Conservation (phyloP, 345 rosid genomes). For the Gossypium turneri region DNA sequence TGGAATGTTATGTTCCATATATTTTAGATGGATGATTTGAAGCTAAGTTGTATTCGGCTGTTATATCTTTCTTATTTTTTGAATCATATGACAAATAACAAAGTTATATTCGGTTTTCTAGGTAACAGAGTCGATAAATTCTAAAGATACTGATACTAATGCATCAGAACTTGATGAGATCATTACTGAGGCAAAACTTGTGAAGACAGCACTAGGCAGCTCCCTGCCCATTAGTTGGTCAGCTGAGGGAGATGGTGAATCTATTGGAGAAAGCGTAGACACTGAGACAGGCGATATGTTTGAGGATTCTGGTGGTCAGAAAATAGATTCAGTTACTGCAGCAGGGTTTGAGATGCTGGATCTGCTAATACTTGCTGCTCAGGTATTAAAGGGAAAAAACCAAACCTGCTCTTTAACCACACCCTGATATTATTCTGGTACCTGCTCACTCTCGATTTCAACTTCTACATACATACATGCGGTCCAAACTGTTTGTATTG, state of each 20-base stretch:
- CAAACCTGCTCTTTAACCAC: background rate
- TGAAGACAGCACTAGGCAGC: conserved; percentile 90
- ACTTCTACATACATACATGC: background rate
- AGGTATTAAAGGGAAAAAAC: conserved; percentile 40
- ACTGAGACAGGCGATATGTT: conserved; percentile 9
- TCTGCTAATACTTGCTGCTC: conserved; percentile 76
- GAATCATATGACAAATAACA: background rate
- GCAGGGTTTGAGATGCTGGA: conserved; percentile 99
- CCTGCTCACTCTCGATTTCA: background rate
- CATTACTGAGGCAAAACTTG: conserved; percentile 62
- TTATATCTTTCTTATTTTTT: conserved; percentile 1
- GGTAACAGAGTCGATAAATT: conserved; percentile 50
- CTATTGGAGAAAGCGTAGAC: conserved; percentile 27
- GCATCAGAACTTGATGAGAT: conserved; percentile 47
- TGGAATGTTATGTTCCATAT: background rate
- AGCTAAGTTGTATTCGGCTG: background rate
- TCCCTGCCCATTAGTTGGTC: conserved; percentile 91
- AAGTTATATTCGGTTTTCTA: conserved; percentile 24
- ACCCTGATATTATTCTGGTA: background rate
- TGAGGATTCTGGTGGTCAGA: conserved; percentile 41
- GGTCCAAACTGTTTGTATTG: background rate
- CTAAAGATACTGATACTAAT: conserved; percentile 30
- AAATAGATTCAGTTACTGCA: conserved; percentile 68
- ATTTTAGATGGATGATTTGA: background rate
- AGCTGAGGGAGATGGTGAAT: conserved; percentile 52